These are phyloP conservation scores for Fusarium armeniacum DNA, from an alignment of 2,329 filamentous ascomycete genomes.

Conservation along the genomic window DNA sequence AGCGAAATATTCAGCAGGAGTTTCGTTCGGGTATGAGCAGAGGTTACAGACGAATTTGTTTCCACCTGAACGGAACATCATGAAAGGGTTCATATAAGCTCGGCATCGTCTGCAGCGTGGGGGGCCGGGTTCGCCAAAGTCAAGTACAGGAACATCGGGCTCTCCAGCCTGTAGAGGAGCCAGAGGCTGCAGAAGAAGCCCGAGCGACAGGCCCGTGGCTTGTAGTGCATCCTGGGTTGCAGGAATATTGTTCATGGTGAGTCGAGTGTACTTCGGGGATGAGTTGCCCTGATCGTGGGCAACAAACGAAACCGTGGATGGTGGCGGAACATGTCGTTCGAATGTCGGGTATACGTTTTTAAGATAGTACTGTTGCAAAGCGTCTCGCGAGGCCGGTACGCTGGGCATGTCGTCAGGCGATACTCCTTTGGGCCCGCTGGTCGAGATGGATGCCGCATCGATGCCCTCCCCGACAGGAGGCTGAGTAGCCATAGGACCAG, in stretches of 20 bases:
- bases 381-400: slow-evolving; percentile 86
- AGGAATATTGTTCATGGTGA: slow-evolving; percentile 95
- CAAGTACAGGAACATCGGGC: slow-evolving; percentile 87
- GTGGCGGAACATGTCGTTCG: slow-evolving; percentile 91
- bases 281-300: slow-evolving; percentile 97
- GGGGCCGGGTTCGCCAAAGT: slow-evolving; percentile 92
- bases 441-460: slow-evolving; percentile 53
- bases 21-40: slow-evolving; percentile 97
- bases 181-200: slow-evolving; percentile 89
- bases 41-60: slow-evolving; percentile 99
- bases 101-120: slow-evolving; percentile 93
- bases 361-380: slow-evolving; percentile 85
- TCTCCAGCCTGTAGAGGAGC: slow-evolving; percentile 88
- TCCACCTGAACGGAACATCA: slow-evolving; percentile 94
- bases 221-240: slow-evolving; percentile 82
- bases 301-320: slow-evolving; percentile 88
- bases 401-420: slow-evolving; percentile 95
- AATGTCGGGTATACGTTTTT: slow-evolving; percentile 94
- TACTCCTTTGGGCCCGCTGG: slow-evolving; percentile 67
- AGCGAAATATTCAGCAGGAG: slow-evolving; percentile 90
- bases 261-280: slow-evolving; percentile 91
- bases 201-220: slow-evolving; percentile 86
- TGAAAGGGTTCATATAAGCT: slow-evolving; percentile 98
- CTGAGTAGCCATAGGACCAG: slow-evolving; percentile 43
- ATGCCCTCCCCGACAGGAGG: slow-evolving; percentile 47